Base-by-base conservation (phyloP, 2,329 filamentous ascomycete species). In the Paraconiothyrium sp. region DNA sequence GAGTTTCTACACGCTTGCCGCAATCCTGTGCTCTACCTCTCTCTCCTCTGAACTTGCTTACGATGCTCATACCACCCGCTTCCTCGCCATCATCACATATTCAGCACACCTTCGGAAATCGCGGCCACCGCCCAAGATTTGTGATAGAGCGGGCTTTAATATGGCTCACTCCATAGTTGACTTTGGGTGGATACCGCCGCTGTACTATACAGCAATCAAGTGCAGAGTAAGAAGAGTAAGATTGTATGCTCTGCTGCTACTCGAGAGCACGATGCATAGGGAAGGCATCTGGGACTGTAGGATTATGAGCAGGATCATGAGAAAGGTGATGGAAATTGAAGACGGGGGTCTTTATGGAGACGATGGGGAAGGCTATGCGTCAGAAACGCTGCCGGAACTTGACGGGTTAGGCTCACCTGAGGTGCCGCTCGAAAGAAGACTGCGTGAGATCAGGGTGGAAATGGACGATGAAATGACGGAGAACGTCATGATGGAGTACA, bases 131-230 rank as follows among this genome's bases (percentile, higher is more conserved):
- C 16, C n/a, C 11, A 27, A 24, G 20, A 16, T 27, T 0, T 9
- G 16, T 9, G 32, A 13, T 13, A 35, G 7, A 4, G 10, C 37
- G 7, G 34, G 47, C n/a, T 54, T 64, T 10, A 10, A 59, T 20
- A 76, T 79, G 67, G 69, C 75, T 3, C 56, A 68, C 8, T 77
- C 78, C 2, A 75, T 79, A 11, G 65, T 75, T 9, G 81, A 84
- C 58, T 47, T 72, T 81, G 20, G 82, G 5, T 82, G 80, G 70
- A 74, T 83, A 5, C 73, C 81, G 8, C 76, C 80, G 0, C 72
- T 84, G 1, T 84, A 83, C 60, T 84, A 77, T 59, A 65, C 77
- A 4, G 82, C 81, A 0, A 52, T 81, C 4, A 84, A 84, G 61
- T 85, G 83, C 41, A 79, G 83, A 0, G 70, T 79, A 2, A 78